Base-by-base conservation (phyloP, 1,139 yeast genomes). In the Williopsis jadinii region DNA sequence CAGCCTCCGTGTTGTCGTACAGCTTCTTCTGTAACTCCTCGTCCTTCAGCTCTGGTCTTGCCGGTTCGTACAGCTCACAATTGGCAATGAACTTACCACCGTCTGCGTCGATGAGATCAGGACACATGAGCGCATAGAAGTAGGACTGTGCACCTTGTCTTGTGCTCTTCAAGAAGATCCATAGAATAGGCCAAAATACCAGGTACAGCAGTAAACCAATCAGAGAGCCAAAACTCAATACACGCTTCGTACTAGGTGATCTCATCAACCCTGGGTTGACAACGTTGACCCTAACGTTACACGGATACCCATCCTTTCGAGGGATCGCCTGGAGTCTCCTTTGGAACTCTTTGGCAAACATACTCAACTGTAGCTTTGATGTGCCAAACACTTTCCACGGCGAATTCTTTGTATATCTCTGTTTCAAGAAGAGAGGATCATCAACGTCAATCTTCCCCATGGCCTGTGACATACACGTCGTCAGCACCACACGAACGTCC, bases 251-350 rank as follows among this genome's bases (percentile, higher is more conserved):
- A 31, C 94, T 79, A 2, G 95, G 85, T 2, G 95, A 80, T 53
- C 97, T 73, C 82, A 86, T 84, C 38, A 90, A 53, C 0, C 98
- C 98, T 0, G 98, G 98, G 56, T 92, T 94, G 5, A 85, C 95
- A 45, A 86, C 53, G 45, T 82, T 73, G n/a, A 87, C 71, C 39
- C 82, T 73, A 13, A 86, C 79, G 54, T 84, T 84, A 54, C 75
- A 71, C 2, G 85, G 84, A 28, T 81, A 76, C 53, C 86, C 95
- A 47, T 66, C 68, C 32, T 63, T 61, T 45, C 68, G 54, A 12
- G 66, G 65, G 35, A 51, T 54, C 3, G 47, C 55, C 42, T 68
- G 66, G 42, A 87, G 59, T 45, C 79, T 70, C 40, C 80, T 70
- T 63, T 90, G 97, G 53, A 75, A 78, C 55, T 85, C 95, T 52